Evolutionary conservation across 1,284 basidiomycete species (phyloP), one percentile per base, ranked within the genome.

Genomic region (Inonotus obliquus): DNA sequence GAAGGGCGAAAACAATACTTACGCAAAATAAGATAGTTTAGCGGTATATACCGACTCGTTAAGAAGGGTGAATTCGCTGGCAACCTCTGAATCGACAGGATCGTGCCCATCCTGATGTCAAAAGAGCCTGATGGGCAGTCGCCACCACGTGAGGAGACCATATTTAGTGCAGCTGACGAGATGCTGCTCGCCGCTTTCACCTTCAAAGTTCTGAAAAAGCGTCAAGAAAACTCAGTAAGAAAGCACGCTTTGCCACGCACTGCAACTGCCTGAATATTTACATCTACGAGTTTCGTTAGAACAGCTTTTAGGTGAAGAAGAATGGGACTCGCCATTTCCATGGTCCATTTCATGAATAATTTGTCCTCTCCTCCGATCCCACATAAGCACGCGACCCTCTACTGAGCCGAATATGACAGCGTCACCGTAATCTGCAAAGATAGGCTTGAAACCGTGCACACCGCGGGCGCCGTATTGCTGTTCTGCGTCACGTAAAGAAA

Each of bases 341-440:
- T 85, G 82, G 65, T 84, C 80, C 65, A 87, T 67, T 37, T 80
- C 85, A 69, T 81, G 82, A 14, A 83, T 74, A 39, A 85, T 70
- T 3, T 72, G 73, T 13, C 77, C 79, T 59, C 76, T 81, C 67
- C 73, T 74, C 67, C 75, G 76, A 66, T 87, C 83, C 86, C 86
- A 87, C 41, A 84, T 79, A 44, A 86, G 72, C 23, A 81, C 74
- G 69, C 78, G 83, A 17, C 78, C 77, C 17, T 82, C 79, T 19
- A 77, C 71, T 23, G 69, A 73, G 17, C 84, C 86, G 67, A 81
- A 86, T 59, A 88, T 65, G 14, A 87, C 76, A 13, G 76, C 75
- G 65, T 81, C 78, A 9, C 79, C 81, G 44, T 70, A 65, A 6
- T 78, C 77, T 11, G 80, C 78, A 65, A 86, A 87, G 10, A 80